Conservation (phyloP, 2,329 filamentous ascomycete genomes). For the Aspergillus felis region DNA sequence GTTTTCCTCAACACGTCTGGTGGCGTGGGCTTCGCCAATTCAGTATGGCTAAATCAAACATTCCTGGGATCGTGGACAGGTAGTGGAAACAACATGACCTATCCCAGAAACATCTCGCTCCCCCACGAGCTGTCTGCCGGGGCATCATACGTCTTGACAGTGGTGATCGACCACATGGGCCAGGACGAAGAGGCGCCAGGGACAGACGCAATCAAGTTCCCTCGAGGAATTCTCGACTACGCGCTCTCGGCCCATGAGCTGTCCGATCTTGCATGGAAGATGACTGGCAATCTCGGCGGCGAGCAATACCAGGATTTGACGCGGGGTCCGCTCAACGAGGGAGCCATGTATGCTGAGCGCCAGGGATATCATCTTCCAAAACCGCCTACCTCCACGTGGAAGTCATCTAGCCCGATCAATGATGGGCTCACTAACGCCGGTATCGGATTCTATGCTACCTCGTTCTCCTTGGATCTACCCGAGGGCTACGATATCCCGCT, state of each 20-base stretch:
- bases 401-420: constrained; percentile 28
- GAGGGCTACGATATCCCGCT: constrained; percentile 54
- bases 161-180: constrained; percentile 70
- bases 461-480: constrained; percentile 50
- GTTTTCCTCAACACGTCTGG: constrained; percentile 61
- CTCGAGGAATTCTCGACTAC: constrained; percentile 52
- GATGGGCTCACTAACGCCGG: constrained; percentile 44
- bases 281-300: constrained; percentile 57
- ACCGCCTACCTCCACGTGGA: constrained; percentile 36
- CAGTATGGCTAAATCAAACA: constrained; percentile 61
- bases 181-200: constrained; percentile 63
- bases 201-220: constrained; percentile 54
- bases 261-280: constrained; percentile 47
- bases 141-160: constrained; percentile 59
- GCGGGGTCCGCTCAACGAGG: constrained; percentile 57
- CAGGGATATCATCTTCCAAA: constrained; percentile 54
- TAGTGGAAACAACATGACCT: constrained; percentile 45
- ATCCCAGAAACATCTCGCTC: constrained; percentile 34
- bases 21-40: constrained; percentile 63
- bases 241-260: constrained; percentile 36
- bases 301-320: constrained; percentile 51
- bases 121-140: constrained; percentile 26
- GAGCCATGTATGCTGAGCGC: constrained; percentile 53
- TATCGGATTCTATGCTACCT: constrained; percentile 51
- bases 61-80: constrained; percentile 66